Evolutionary conservation across 2,329 filamentous ascomycete genomes (phyloP), one percentile per base, ranked within the genome.

Genomic region (Fusarium nodosum): DNA sequence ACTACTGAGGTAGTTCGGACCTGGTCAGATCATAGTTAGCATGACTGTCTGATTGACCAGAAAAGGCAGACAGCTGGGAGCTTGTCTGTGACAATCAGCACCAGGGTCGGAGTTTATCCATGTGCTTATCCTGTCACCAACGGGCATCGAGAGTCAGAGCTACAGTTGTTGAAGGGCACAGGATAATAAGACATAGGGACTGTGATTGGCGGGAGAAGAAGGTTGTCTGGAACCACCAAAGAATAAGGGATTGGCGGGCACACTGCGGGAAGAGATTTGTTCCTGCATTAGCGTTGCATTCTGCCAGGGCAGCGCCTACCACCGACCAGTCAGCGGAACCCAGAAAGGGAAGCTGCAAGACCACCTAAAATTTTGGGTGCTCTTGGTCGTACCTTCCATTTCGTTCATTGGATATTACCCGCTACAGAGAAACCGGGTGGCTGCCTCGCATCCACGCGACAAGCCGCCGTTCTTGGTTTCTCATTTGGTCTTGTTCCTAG

Each of bases 231-330:
- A 34, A 44, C 33, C 50, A 47, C 33, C 47, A 60, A 34, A 53
- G 34, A 53, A 51, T 47, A 53, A 61, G 48, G 60, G 55, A 66
- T 55, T 54, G 52, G 59, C 24, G 33, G 48, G 18, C 64, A 64
- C 59, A 64, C 60, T 54, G 60, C 62, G 60, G 66, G 64, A 64
- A 57, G 63, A 62, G 45, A 57, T 57, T 65, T 69, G 73, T 75
- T 75, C 73, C 73, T 75, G 73, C 73, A 75, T 74, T 75, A 75
- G 73, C 64, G 64, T 58, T 56, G 18, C 39, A 53, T 55, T 52
- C 58, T 72, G 61, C 53, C 69, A 73, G 69, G 64, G 63, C 68
- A 48, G 31, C 39, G 56, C 44, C 48, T 51, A 24, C 33, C 48
- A n/a, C 33, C 33, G 15, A 26, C 55, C 56, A 64, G 48, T 63